These are phyloP conservation scores for Alternaria sp. DNA, from an alignment of 2,329 filamentous ascomycete species.

Conservation along the genomic window DNA sequence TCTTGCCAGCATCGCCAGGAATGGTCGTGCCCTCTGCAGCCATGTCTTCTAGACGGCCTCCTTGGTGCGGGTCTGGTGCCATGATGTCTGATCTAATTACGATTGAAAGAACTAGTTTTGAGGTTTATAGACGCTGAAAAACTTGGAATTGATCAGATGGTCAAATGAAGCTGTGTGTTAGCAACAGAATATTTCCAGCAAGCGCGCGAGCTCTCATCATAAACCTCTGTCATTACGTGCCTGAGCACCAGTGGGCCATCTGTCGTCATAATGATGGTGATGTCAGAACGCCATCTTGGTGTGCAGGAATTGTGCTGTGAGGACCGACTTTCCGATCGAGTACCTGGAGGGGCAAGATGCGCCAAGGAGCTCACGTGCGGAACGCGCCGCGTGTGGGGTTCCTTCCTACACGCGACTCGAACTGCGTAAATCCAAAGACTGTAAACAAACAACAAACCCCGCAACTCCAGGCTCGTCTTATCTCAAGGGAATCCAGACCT, in stretches of 20 bases:
- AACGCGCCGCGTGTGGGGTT: constrained; percentile 6
- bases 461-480: neutral
- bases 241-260: neutral
- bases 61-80: constrained; percentile 35
- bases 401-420: neutral
- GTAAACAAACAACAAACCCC: constrained; percentile 8
- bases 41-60: constrained; percentile 48
- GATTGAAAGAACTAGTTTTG: neutral
- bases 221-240: neutral
- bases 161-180: neutral
- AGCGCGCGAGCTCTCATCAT: constrained; percentile 7
- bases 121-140: neutral
- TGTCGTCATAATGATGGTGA: constrained; percentile 16
- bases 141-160: neutral
- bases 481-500: neutral
- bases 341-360: neutral
- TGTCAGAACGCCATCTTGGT: constrained; percentile 6
- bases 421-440: neutral
- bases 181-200: neutral
- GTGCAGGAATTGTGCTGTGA: neutral
- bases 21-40: constrained; percentile 45
- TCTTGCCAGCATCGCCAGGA: constrained; percentile 56
- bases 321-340: constrained; percentile 1
- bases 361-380: constrained; percentile 14
- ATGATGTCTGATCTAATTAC: constrained; percentile 10